phyloP scores from a whole-genome alignment of 2,329 filamentous ascomycete genomes.

The Septoria linicola region DNA sequence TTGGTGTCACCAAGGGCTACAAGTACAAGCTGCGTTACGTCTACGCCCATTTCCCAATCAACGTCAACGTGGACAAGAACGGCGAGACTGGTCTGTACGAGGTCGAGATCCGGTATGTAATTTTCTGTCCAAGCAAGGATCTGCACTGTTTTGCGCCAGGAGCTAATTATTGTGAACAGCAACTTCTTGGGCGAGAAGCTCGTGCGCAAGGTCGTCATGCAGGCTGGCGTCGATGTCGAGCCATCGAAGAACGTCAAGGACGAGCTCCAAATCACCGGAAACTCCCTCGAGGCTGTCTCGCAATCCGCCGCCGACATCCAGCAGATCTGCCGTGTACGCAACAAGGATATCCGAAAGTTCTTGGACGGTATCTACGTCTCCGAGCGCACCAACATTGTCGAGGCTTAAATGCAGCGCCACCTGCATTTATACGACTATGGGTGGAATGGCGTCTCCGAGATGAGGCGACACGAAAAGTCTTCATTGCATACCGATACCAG shows the following conservation, averaged over 20 bases:
- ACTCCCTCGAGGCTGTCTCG: constrained; percentile 95
- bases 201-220: constrained; percentile 87
- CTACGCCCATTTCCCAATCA: constrained; percentile 99
- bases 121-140: neutral
- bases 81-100: constrained; percentile 80
- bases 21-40: constrained; percentile 99
- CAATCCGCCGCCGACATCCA: constrained; percentile 99
- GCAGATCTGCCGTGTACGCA: constrained; percentile 98
- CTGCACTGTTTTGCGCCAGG: neutral
- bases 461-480: neutral
- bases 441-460: too few relatives aligned
- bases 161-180: constrained; percentile 48
- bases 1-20: constrained; percentile 98
- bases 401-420: constrained; percentile 1
- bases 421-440: too few relatives aligned
- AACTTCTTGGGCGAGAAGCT: constrained; percentile 99
- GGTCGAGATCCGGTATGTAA: constrained; percentile 91
- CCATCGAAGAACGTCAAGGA: constrained; percentile 93
- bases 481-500: constrained; percentile 8
- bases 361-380: constrained; percentile 99
- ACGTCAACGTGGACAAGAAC: constrained; percentile 99
- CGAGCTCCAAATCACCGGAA: constrained; percentile 88
- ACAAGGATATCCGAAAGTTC: constrained; percentile 99
- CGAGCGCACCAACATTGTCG: constrained; percentile 87
- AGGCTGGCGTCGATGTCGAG: constrained; percentile 84